These are phyloP conservation scores for Verticillium klebahnii DNA, from an alignment of 2,329 filamentous ascomycete genomes.

Conservation along the genomic window DNA sequence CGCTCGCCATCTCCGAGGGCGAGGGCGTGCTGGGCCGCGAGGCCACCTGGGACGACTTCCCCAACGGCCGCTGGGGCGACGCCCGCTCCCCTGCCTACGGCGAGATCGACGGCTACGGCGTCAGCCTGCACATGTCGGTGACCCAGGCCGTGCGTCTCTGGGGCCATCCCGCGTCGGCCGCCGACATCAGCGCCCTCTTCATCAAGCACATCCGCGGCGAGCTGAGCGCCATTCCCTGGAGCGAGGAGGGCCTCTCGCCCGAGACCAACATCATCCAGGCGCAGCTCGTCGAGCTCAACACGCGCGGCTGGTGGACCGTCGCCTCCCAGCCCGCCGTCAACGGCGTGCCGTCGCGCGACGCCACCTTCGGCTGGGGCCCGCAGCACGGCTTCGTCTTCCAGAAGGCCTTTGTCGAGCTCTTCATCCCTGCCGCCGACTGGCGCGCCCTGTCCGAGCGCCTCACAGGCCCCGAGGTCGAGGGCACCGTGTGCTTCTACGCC, in stretches of 20 bases:
- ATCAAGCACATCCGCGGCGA: conserved; percentile 75
- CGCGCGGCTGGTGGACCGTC: conserved; percentile 89
- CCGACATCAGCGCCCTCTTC: conserved; percentile 79
- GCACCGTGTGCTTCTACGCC: conserved; percentile 80
- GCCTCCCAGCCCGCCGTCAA: conserved; percentile 94
- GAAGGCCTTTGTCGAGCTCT: conserved; percentile 97
- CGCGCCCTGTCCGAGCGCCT: conserved; percentile 47
- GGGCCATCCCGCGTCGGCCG: conserved; percentile 66
- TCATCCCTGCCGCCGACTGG: conserved; percentile 75
- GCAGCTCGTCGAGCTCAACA: conserved; percentile 71
- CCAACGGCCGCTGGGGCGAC: conserved; percentile 93
- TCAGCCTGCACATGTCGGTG: conserved; percentile 89
- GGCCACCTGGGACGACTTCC: conserved; percentile 98
- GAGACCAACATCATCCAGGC: conserved; percentile 80
- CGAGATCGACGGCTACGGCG: conserved; percentile 96
- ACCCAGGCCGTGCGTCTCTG: conserved; percentile 78
- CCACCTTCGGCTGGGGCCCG: conserved; percentile 90
- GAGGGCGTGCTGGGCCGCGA: conserved; percentile 85
- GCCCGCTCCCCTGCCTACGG: conserved; percentile 90
- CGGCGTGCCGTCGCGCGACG: conserved; percentile 70
- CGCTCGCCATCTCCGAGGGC: conserved; percentile 89
- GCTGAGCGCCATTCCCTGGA: conserved; percentile 84
- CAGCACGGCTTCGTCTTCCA: conserved; percentile 93
- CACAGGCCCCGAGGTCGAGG: conserved; percentile 49
- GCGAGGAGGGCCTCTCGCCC: conserved; percentile 77